Evolutionary conservation across 2,329 filamentous ascomycete species (phyloP), one percentile per base, ranked within the genome.

Genomic region (Erysiphe pisi): DNA sequence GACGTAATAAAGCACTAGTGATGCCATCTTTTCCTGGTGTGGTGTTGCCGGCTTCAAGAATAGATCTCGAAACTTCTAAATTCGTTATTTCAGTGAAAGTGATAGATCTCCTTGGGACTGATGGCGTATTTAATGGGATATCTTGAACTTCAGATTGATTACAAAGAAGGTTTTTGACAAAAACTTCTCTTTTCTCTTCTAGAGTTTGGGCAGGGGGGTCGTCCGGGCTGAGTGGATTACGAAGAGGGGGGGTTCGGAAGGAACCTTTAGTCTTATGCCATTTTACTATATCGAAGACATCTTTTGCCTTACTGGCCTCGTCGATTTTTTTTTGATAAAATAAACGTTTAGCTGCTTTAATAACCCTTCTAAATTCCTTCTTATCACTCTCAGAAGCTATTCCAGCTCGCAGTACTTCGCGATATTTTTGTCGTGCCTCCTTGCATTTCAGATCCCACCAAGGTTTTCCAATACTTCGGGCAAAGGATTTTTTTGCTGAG

Each of bases 11-110:
- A 40, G 45, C 71, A 22, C 16, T 56, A 16, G 45, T 6, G 2
- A 74, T 74, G 16, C 43, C 25, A n/a, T 74, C n/a, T n/a, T 36
- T 36, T 43, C 71, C 71, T 8, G 71, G 71, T 47, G 71, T 31
- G 22, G 71, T 74, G 25, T 74, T 74, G n/a, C 71, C 31, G 16
- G 43, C 43, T 20, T 45, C 43, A 16, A 28, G 3, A 11, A 74
- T 56, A 16, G 71, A 49, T 36, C 22, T 56, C 14, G 40, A 31
- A 16, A 45, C 36, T 25, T 71, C 68, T 71, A 11, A 18, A 43
- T 18, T 47, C 40, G 68, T 47, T 3, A 45, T 6, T 7, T 40
- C 0, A 18, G 68, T 9, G 47, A 45, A 18, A 11, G 68, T 14
- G 7, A 71, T n/a, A 4, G 6, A n/a, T 40, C 2, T 18, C 6